Base-by-base conservation (phyloP, 2,329 filamentous ascomycete species). In the Fusarium sp. region DNA sequence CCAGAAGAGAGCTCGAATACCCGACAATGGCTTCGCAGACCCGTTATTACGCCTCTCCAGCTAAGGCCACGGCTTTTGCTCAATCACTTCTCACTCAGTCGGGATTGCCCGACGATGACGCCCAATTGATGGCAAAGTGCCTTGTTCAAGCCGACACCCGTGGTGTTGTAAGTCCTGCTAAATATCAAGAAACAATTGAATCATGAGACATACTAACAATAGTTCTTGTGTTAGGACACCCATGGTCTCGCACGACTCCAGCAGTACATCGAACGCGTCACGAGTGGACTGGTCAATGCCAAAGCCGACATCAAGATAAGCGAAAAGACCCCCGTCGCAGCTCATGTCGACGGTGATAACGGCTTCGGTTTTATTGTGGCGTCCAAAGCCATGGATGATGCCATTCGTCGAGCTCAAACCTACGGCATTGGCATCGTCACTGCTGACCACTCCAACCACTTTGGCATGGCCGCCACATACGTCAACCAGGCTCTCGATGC, bases 371-470 rank as follows among this genome's bases (percentile, higher is more conserved):
- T 65, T 33, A 38, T 65, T 36, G 61, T 60, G n/a, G 61, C 56
- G 3, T 56, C 33, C 56, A 52, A 52, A 18, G 61, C 56, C 20
- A 60, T 65, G 51, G 36, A 61, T 11, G 57, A 65, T 18, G 57
- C 56, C 24, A 65, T 61, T n/a, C 40, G 34, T 17, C 57, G 57
- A 17, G 61, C 61, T 6, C 45, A 60, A 28, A 57, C 45, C 4
- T 65, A 65, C 39, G 61, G 61, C 24, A 60, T 65, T 20, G 61
- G 61, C 26, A 65, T 65, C n/a, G 56, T 61, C 33, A 56, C 61
- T 5, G 61, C 45, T 6, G 49, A 60, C 24, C 51, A 56, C 46
- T 60, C 56, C 15, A 65, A 65, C 51, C 61, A 65, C 57, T 65
- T 60, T 28, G 61, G 61, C 18, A 65, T 65, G 61, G 61, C 56